Evolutionary conservation across 1,284 basidiomycete genomes (phyloP), one percentile per base, ranked within the genome.

Genomic region (Rhodotorula sp.): DNA sequence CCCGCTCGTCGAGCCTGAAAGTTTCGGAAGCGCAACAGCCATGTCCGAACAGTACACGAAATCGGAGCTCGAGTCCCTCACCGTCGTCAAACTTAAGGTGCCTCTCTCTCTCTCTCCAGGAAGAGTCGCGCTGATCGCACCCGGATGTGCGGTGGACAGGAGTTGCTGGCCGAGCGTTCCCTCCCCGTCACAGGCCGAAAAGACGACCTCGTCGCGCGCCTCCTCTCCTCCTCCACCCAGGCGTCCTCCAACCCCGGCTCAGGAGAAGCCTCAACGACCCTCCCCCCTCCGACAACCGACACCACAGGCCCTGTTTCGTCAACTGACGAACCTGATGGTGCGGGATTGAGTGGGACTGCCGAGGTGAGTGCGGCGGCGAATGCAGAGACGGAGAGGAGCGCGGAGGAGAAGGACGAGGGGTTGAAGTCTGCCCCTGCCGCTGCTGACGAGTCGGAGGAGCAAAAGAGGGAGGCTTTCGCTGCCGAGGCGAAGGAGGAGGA

Each of bases 1-100:
- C 11, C 9, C 49, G 27, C 58, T 34, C 47, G 30, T 20, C 11
- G 30, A 0, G 9, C 47, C 2, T 27, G 8, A 27, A 48, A 24
- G 1, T 20, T 13, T 32, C 17, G 19, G 17, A 6, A 22, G 19
- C 49, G 11, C 13, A 58, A 4, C 47, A 27, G 22, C 22, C 32
- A 8, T 29, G 19, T 5, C 44, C 19, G 19, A 20, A 39, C 5
- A 63, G 4, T 17, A 69, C 68, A 67, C 71, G 4, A 69, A 73
- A 56, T 13, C 59, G 19, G 54, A 60, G 1, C 62, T 75, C 36
- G 80, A 82, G 71, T 79, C 80, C 47, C 78, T 82, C 65, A 82
- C 81, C 52, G 82, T 82, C 22, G 75, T 78, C 19, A 80, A 82
- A 70, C 79, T 82, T 68, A 82, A 82, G 74, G 81, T 73, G 17